These are phyloP conservation scores for Panicum virgatum DNA, from an alignment of 202 grass and related monocot genomes.

Conservation along the genomic window DNA sequence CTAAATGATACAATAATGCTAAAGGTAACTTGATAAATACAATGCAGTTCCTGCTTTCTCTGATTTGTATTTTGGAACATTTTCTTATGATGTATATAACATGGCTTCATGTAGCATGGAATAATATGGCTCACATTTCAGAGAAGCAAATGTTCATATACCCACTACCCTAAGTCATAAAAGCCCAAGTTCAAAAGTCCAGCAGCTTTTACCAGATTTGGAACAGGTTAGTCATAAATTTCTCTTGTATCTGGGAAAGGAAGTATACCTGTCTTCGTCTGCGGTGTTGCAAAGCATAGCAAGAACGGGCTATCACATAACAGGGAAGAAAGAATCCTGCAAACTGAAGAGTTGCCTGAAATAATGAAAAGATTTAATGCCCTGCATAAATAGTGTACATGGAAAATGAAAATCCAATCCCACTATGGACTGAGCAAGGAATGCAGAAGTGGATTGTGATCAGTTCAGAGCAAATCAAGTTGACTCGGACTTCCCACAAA, in stretches of 20 bases:
- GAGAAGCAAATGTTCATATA: not conserved
- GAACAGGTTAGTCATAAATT: not conserved
- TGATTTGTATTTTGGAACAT: not conserved
- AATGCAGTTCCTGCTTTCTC: not conserved
- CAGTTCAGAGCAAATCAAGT: not conserved
- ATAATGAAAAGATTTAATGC: slow-evolving; percentile 20
- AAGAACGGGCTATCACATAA: slow-evolving; percentile 89
- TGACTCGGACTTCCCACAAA: not conserved
- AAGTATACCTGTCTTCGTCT: slow-evolving; percentile 78
- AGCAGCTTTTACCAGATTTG: slow-evolving; percentile 15
- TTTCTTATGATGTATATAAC: not conserved
- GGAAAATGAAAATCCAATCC: slow-evolving; percentile 10
- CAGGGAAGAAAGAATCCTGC: slow-evolving; percentile 89
- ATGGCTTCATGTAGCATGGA: not conserved
- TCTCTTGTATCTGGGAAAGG: not conserved
- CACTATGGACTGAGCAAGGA: not conserved
- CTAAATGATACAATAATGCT: not conserved
- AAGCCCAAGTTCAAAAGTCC: not conserved
- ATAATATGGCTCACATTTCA: slow-evolving; percentile 1
- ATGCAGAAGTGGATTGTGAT: not conserved
- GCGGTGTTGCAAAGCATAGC: slow-evolving; percentile 72
- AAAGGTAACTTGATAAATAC: not conserved
- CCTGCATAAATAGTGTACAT: not conserved
- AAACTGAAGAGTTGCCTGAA: slow-evolving; percentile 87
- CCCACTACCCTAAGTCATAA: not conserved